phyloP scores from a whole-genome alignment of 176 grass and related monocot genomes.

The Rhynchospora breviuscula region DNA sequence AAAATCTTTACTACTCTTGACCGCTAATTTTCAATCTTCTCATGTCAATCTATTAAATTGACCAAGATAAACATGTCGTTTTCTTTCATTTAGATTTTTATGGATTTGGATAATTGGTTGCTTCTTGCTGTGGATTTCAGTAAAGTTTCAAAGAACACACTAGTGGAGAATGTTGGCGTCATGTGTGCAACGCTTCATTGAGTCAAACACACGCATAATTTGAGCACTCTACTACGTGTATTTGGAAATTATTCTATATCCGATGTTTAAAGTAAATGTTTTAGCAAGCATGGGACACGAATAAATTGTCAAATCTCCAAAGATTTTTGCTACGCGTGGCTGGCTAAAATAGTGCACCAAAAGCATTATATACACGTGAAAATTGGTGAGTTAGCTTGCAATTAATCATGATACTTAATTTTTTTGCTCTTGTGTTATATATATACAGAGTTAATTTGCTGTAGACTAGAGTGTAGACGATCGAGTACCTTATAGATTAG shows the following conservation, averaged over 20 bases:
- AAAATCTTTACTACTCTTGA: background rate
- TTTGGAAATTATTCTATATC: constrained; percentile 5
- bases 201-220: constrained; percentile 23
- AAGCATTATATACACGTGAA: too few relatives aligned
- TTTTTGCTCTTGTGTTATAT: too few relatives aligned
- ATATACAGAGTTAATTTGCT: too few relatives aligned
- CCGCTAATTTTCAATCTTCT: background rate
- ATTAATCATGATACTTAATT: too few relatives aligned
- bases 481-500: too few relatives aligned
- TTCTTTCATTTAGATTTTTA: background rate
- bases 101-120: constrained; percentile 3
- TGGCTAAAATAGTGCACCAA: background rate
- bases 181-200: constrained; percentile 2
- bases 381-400: too few relatives aligned
- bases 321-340: background rate
- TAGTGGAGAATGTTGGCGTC: constrained; percentile 25
- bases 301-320: background rate
- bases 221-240: background rate
- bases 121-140: constrained; percentile 14
- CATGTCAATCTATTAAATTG: constrained; percentile 3
- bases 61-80: background rate
- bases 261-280: background rate
- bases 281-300: background rate
- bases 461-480: too few relatives aligned
- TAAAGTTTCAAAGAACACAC: background rate